A percentile compares a stretch with the other conserved stretches of the same genome.
Evolutionary conservation across 345 rosid genomes (phyloP).

Genomic region (Eucalyptus rudis): DNA sequence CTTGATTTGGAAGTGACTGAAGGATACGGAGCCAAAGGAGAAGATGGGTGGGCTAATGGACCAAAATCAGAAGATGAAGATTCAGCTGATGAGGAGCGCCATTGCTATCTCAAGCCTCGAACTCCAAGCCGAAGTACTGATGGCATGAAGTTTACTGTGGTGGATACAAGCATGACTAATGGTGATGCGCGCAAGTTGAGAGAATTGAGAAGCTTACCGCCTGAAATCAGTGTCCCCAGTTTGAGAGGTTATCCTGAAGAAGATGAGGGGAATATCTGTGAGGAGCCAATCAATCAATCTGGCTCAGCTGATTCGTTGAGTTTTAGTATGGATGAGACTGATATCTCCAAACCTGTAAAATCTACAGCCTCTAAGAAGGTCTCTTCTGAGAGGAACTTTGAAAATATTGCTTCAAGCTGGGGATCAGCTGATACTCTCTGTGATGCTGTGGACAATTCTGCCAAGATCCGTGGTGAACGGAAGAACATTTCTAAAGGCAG

Average conservation of each 20-base stretch:
- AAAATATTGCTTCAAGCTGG: not conserved
- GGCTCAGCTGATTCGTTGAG: slow-evolving; percentile 4
- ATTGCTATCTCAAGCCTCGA: slow-evolving; percentile 36
- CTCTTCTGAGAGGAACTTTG: not conserved
- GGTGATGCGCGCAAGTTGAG: slow-evolving; percentile 16
- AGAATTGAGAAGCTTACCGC: slow-evolving; percentile 29
- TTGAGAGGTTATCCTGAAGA: slow-evolving; percentile 14
- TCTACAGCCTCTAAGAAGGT: not conserved
- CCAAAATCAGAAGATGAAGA: slow-evolving; percentile 11
- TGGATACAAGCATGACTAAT: slow-evolving; percentile 33
- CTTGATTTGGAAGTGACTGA: slow-evolving; percentile 27
- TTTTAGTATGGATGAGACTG: slow-evolving; percentile 5
- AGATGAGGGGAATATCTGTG: slow-evolving; percentile 9
- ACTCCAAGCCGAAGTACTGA: not conserved
- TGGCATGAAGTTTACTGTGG: slow-evolving; percentile 30
- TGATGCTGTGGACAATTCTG: not conserved
- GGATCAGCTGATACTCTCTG: not conserved
- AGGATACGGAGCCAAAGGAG: not conserved
- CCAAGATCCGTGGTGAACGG: not conserved
- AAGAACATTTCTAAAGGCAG: not conserved
- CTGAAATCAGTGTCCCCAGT: slow-evolving; percentile 6
- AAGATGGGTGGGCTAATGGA: not conserved
- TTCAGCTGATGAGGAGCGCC: slow-evolving; percentile 15
- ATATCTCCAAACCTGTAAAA: slow-evolving; percentile 1
- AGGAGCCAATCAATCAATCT: slow-evolving; percentile 8